A percentile compares a stretch with the other conserved stretches of the same genome.
Evolutionary conservation across 371 early-diverging fungal species (phyloP).

Genomic region (Choanephora cucurbitarum): DNA sequence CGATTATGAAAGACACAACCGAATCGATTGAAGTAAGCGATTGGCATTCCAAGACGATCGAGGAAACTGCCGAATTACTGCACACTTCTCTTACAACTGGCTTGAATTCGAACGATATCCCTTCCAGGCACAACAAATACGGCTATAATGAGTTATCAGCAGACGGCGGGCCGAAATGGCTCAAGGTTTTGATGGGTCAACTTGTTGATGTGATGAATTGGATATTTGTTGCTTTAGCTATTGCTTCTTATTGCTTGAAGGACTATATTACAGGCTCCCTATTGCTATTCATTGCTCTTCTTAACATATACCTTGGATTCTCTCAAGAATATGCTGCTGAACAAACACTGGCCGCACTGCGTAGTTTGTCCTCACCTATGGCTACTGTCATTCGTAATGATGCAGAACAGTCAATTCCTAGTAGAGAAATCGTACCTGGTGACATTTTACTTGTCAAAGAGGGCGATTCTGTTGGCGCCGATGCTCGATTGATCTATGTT

Average conservation of each 20-base stretch:
- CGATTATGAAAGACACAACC: no score
- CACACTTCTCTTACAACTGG: conserved; percentile 63
- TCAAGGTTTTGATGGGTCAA: conserved; percentile 78
- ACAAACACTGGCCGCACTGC: conserved; percentile 85
- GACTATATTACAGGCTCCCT: conserved; percentile 71
- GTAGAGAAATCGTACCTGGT: conserved; percentile 81
- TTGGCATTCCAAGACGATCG: conserved; percentile 52
- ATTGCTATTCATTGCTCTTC: conserved; percentile 70
- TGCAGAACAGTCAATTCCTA: conserved; percentile 59
- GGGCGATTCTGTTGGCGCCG: conserved; percentile 89
- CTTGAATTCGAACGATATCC: conserved; percentile 56
- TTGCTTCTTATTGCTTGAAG: conserved; percentile 53
- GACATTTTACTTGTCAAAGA: conserved; percentile 84
- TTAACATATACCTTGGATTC: conserved; percentile 84
- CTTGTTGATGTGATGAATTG: conserved; percentile 83
- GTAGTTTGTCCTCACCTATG: conserved; percentile 77
- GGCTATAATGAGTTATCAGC: conserved; percentile 74
- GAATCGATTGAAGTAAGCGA: conserved; percentile 7
- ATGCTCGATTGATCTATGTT: conserved; percentile 78
- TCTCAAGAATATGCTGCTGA: conserved; percentile 89
- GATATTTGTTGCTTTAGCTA: conserved; percentile 73
- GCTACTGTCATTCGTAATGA: conserved; percentile 82
- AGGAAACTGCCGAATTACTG: conserved; percentile 56
- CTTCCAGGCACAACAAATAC: conserved; percentile 54
- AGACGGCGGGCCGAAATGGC: conserved; percentile 63